A percentile compares a stretch with the other conserved stretches of the same genome.
Conservation (phyloP, 2,329 filamentous ascomycete genomes). For the Aureobasidium pullulans region DNA sequence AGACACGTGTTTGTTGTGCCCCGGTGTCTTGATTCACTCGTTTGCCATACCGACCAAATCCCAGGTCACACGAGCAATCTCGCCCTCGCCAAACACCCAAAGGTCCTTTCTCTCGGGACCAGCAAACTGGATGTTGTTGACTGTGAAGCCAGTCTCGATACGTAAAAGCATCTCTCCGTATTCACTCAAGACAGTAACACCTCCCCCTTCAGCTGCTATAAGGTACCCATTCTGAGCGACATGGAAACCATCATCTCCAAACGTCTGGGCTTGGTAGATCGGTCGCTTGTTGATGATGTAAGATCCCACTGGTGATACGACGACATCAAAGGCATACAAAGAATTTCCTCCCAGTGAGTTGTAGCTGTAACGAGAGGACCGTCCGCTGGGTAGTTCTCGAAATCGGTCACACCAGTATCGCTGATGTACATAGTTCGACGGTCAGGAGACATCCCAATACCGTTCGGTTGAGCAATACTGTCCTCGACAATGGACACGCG, state of each 20-base stretch:
- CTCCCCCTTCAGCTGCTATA: constrained; percentile 18
- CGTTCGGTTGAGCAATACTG: constrained; percentile 37
- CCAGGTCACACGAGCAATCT: constrained; percentile 15
- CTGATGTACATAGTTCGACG: constrained; percentile 39
- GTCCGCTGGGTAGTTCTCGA: constrained; percentile 11
- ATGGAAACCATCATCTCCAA: constrained; percentile 19
- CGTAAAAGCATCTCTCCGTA: constrained; percentile 18
- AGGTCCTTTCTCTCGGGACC: constrained; percentile 16
- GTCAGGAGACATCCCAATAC: constrained; percentile 40
- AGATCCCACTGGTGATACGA: constrained; percentile 15
- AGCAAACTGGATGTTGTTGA: constrained; percentile 20
- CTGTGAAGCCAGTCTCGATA: constrained; percentile 17
- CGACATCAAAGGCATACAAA: constrained; percentile 19
- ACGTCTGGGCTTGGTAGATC: constrained; percentile 18
- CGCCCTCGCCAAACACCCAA: constrained; percentile 19
- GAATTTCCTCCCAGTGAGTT: constrained; percentile 15
- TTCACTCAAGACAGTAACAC: constrained; percentile 18
- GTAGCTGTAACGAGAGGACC: constrained; percentile 10
- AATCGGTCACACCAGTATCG: constrained; percentile 28
- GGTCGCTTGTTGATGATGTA: constrained; percentile 18
- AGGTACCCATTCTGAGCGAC: constrained; percentile 19
- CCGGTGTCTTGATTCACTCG: neutral
- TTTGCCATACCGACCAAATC: neutral
- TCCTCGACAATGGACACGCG: constrained; percentile 35
- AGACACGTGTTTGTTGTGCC: neutral